These are phyloP conservation scores for Obelidium mucronatum DNA, from an alignment of 192 early-diverging fungal genomes.

Conservation along the genomic window DNA sequence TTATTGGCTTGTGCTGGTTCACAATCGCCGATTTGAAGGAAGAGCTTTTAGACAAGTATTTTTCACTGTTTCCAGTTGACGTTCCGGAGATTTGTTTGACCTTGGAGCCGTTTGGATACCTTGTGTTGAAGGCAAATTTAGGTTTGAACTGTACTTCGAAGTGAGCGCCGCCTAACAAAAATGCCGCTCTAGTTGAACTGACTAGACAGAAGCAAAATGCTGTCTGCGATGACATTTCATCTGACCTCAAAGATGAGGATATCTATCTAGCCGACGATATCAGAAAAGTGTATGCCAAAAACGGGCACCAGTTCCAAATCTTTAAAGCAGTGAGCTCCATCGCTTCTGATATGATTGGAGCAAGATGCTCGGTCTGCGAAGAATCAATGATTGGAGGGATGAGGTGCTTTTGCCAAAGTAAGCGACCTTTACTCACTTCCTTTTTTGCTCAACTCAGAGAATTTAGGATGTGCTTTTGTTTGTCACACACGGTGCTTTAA, in stretches of 20 bases:
- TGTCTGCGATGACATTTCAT: not conserved
- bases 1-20: slow-evolving; percentile 22
- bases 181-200: slow-evolving; percentile 12
- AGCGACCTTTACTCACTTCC: too few relatives aligned
- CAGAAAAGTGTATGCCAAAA: slow-evolving; percentile 24
- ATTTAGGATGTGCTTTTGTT: slow-evolving; percentile 26
- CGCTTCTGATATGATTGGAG: slow-evolving; percentile 27
- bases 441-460: not conserved
- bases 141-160: too few relatives aligned
- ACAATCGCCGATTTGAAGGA: slow-evolving; percentile 24
- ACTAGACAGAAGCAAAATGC: slow-evolving; percentile 10
- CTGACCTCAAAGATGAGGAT: slow-evolving; percentile 23
- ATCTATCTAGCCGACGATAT: slow-evolving; percentile 28
- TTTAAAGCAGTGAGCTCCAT: slow-evolving; percentile 16
- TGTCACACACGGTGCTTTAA: slow-evolving; percentile 82
- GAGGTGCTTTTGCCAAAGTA: slow-evolving; percentile 30
- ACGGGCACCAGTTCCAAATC: slow-evolving; percentile 33
- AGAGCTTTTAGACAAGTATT: slow-evolving; percentile 33
- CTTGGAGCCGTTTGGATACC: slow-evolving; percentile 6
- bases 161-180: too few relatives aligned
- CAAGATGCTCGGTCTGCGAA: slow-evolving; percentile 23
- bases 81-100: not conserved
- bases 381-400: slow-evolving; percentile 33
- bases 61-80: slow-evolving; percentile 16
- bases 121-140: slow-evolving; percentile 14